Conservation (phyloP, 2,329 filamentous ascomycete species). For the Plenodomus lindquistii region DNA sequence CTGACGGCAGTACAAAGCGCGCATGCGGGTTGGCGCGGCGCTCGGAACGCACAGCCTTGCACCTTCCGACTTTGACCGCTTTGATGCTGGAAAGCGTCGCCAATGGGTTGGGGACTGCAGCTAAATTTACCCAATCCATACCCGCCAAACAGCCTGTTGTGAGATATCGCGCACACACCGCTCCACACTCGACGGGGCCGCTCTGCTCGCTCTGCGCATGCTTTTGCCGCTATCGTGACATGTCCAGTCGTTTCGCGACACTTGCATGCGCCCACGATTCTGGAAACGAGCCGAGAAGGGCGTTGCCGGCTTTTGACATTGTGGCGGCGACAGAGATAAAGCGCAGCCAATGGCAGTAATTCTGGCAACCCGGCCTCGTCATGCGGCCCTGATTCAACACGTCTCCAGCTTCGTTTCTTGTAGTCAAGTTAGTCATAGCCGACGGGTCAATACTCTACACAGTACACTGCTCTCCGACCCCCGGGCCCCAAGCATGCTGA, state of each 20-base stretch:
- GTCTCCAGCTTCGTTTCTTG: slow-evolving; percentile 27
- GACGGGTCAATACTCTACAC: slow-evolving; percentile 5
- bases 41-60: slow-evolving; percentile 30
- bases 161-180: slow-evolving; percentile 12
- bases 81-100: slow-evolving; percentile 39
- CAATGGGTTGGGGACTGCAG: slow-evolving; percentile 13
- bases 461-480: slow-evolving; percentile 8
- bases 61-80: slow-evolving; percentile 41
- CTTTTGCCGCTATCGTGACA: slow-evolving; percentile 3
- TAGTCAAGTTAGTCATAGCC: slow-evolving; percentile 29
- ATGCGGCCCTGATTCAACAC: slow-evolving; percentile 23
- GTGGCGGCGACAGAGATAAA: slow-evolving; percentile 32
- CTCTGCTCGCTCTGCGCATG: not conserved
- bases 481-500: slow-evolving; percentile 8
- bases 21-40: slow-evolving; percentile 31
- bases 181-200: slow-evolving; percentile 3
- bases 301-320: slow-evolving; percentile 16
- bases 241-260: slow-evolving; percentile 13
- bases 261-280: slow-evolving; percentile 18
- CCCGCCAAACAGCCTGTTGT: not conserved
- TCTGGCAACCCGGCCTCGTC: slow-evolving; percentile 27
- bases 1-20: slow-evolving; percentile 8
- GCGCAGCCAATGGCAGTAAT: slow-evolving; percentile 23
- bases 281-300: slow-evolving; percentile 16
- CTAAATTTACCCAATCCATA: slow-evolving; percentile 34